A percentile compares a stretch with the other conserved stretches of the same genome.
phyloP scores from a whole-genome alignment of 371 early-diverging fungal genomes.

The Choanephora cucurbitarum region DNA sequence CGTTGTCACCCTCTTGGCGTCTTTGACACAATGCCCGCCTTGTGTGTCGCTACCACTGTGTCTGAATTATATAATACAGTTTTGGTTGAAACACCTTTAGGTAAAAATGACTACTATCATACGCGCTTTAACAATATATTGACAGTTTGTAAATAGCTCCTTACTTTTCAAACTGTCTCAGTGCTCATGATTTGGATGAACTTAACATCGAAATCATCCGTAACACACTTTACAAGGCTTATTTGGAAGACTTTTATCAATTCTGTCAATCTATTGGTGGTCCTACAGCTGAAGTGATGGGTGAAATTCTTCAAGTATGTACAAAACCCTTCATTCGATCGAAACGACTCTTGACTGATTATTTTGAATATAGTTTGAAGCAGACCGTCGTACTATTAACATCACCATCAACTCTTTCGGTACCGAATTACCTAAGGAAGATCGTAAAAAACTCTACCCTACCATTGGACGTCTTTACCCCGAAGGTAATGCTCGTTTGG shows the following conservation, averaged over 20 bases:
- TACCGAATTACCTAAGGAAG: conserved; percentile 95
- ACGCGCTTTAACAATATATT: not conserved
- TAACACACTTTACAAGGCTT: conserved; percentile 97
- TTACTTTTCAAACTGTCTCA: conserved; percentile 95
- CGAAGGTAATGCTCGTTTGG: conserved; percentile 84
- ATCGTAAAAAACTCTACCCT: conserved; percentile 92
- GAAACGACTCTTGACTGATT: not conserved
- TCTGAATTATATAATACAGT: conserved; percentile 95
- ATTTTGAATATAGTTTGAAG: conserved; percentile 78
- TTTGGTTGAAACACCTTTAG: conserved; percentile 94
- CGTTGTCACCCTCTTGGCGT: conserved; percentile 96
- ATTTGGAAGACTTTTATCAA: conserved; percentile 95
- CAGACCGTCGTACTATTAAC: conserved; percentile 96
- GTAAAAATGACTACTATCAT: conserved; percentile 46
- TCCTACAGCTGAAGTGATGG: conserved; percentile 94
- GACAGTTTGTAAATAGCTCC: conserved; percentile 64
- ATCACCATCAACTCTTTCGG: conserved; percentile 98
- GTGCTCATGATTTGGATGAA: conserved; percentile 96
- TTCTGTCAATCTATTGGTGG: conserved; percentile 87
- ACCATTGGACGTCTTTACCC: conserved; percentile 90
- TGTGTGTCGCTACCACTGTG: conserved; percentile 96
- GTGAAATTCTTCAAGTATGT: conserved; percentile 82
- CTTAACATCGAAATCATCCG: conserved; percentile 98
- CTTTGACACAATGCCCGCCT: conserved; percentile 97
- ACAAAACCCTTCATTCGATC: not conserved